Conservation (phyloP, 83 land plant species). For the Picea engelmannii region DNA sequence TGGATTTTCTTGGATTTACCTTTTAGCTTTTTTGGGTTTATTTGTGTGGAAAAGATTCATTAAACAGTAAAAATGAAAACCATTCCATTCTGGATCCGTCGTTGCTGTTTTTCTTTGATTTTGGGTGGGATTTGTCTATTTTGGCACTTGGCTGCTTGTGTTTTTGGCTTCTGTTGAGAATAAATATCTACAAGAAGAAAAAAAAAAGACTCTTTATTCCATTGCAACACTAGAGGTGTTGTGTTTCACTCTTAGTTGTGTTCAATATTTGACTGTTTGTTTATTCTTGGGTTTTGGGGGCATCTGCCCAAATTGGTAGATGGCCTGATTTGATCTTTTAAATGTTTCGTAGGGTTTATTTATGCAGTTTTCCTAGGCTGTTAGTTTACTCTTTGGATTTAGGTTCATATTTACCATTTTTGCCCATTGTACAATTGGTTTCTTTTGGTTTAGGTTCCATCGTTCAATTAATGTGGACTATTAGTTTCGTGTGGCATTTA, state of each 20-base stretch:
- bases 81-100: not conserved
- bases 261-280: not conserved
- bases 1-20: not conserved
- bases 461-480: not conserved
- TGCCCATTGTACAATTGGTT: not conserved
- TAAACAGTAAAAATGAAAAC: not conserved
- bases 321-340: too few species aligned
- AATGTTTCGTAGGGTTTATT: too few species aligned
- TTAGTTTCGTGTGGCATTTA: not conserved
- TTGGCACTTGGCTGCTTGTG: not conserved
- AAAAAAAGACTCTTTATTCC: not conserved
- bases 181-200: not conserved
- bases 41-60: constrained; percentile 4
- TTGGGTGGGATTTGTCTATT: not conserved
- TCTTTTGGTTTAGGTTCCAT: not conserved
- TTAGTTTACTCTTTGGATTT: not conserved
- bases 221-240: not conserved
- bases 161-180: not conserved
- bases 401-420: not conserved
- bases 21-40: not conserved
- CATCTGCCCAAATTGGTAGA: too few species aligned
- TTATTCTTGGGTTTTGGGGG: not conserved
- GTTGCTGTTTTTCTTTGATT: constrained; percentile 1
- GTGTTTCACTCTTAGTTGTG: not conserved
- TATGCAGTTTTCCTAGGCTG: not conserved